A percentile compares a stretch with the other conserved stretches of the same genome.
Conservation (phyloP, 306 rosid genomes). For the Prunus dulcis region DNA sequence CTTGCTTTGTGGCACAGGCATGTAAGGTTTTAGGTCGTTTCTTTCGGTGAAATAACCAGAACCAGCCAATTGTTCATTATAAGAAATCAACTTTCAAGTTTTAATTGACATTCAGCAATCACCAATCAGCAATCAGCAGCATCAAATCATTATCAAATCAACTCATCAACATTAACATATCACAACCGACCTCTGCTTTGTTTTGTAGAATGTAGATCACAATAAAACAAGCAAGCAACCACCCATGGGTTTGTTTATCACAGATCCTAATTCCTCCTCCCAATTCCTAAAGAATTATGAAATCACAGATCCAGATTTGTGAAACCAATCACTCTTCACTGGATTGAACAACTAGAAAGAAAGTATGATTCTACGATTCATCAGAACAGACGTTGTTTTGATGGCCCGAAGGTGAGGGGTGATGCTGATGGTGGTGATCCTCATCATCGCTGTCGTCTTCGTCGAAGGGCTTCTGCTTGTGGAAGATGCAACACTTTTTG, state of each 20-base stretch:
- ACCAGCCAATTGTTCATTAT: no score
- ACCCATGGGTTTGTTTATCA: neutral
- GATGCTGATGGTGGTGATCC: slow-evolving; percentile 20
- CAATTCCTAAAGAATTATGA: neutral
- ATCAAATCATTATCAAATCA: no score
- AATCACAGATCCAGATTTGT: neutral
- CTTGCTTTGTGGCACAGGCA: no score
- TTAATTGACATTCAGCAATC: no score
- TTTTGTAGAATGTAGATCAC: no score
- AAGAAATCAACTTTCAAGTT: no score
- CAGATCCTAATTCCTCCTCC: neutral
- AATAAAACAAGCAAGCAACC: no score
- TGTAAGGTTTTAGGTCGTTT: no score
- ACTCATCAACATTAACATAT: no score
- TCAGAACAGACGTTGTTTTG: neutral
- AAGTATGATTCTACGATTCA: neutral
- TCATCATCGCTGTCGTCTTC: slow-evolving; percentile 88
- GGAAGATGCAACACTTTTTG: slow-evolving; percentile 94
- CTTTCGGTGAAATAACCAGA: no score
- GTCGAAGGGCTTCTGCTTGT: slow-evolving; percentile 75
- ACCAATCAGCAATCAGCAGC: no score
- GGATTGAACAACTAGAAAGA: neutral
- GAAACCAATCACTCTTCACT: neutral
- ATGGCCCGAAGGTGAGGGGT: neutral
- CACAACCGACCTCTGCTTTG: no score